These are phyloP conservation scores for Phaeosphaeria sp. DNA, from an alignment of 2,329 filamentous ascomycete genomes.

Conservation along the genomic window DNA sequence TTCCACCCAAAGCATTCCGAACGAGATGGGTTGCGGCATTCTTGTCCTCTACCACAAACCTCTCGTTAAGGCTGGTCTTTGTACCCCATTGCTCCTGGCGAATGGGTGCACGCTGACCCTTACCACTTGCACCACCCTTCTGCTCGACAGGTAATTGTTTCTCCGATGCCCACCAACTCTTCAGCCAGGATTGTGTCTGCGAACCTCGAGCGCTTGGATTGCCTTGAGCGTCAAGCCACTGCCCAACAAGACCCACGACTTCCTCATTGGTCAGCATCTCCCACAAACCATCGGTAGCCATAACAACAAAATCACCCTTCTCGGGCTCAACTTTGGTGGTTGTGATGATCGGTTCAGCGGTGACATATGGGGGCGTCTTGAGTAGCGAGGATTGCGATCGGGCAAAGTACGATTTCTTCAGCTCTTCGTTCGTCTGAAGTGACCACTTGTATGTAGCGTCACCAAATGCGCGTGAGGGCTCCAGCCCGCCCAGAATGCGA, in stretches of 20 bases:
- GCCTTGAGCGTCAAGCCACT: constrained; percentile 88
- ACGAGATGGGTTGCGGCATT: constrained; percentile 96
- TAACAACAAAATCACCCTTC: constrained; percentile 91
- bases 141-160: constrained; percentile 78
- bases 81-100: constrained; percentile 92
- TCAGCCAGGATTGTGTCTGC: constrained; percentile 67
- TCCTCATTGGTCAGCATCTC: constrained; percentile 99
- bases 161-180: constrained; percentile 68
- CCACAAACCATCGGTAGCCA: constrained; percentile 97
- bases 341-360: constrained; percentile 91
- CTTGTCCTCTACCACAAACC: constrained; percentile 94
- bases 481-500: constrained; percentile 87
- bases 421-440: constrained; percentile 78
- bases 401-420: constrained; percentile 88
- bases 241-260: constrained; percentile 92
- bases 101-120: constrained; percentile 86
- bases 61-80: constrained; percentile 71
- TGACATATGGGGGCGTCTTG: constrained; percentile 95
- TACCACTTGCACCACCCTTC: constrained; percentile 54
- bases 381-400: constrained; percentile 77
- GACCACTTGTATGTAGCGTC: constrained; percentile 98
- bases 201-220: constrained; percentile 45
- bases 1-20: constrained; percentile 91
- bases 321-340: constrained; percentile 90
- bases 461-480: constrained; percentile 93